Evolutionary conservation across 148 eudicot species (phyloP).

Genomic region (Beta vulgaris): DNA sequence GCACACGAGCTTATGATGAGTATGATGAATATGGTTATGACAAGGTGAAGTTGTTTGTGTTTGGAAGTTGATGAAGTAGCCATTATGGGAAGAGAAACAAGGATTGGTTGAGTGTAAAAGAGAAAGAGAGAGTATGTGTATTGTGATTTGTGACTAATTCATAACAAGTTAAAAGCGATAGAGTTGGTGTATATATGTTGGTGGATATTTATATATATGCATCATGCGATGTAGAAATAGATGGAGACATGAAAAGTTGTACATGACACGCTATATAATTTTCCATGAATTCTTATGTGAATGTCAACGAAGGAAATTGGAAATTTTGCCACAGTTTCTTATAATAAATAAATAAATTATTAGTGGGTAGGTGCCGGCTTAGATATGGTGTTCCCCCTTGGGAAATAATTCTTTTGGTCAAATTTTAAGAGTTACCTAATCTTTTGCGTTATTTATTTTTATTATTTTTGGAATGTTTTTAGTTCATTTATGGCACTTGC

Average conservation of each 20-base stretch:
- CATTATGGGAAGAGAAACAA: background rate
- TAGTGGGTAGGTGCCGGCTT: conserved; percentile 8
- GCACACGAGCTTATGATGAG: conserved; percentile 9
- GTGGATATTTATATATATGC: background rate
- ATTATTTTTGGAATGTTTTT: background rate
- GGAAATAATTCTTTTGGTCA: conserved; percentile 7
- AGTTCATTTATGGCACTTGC: background rate
- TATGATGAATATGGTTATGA: conserved; percentile 9
- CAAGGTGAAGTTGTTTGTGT: conserved; percentile 13
- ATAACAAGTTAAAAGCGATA: too few relatives aligned
- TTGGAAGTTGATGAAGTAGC: conserved; percentile 13
- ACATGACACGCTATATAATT: background rate
- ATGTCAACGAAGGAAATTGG: conserved; percentile 22
- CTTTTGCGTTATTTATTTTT: background rate
- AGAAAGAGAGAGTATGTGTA: background rate
- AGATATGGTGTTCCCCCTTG: conserved; percentile 4
- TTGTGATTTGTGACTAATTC: too few relatives aligned
- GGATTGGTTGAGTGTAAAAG: conserved; percentile 14
- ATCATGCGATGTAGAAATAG: background rate
- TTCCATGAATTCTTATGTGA: conserved; percentile 8
- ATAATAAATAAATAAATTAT: too few relatives aligned
- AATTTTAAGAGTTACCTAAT: background rate
- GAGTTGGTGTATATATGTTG: conserved; percentile 13
- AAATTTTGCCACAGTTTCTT: background rate
- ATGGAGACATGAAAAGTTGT: background rate